Evolutionary conservation across 768 basidiomycete species (phyloP).

Genomic region (Rhizopogon sp.): DNA sequence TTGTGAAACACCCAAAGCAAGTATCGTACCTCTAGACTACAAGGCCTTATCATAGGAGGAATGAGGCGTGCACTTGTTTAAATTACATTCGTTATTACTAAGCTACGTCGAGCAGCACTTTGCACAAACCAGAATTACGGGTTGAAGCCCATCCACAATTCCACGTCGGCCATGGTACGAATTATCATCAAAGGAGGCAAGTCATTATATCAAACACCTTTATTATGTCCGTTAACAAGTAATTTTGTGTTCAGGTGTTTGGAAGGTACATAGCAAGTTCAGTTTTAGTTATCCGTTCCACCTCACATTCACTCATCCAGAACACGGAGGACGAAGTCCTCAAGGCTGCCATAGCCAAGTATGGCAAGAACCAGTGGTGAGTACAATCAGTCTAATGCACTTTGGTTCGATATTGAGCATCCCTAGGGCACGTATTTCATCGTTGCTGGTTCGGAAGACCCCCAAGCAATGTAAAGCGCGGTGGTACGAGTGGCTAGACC

Average conservation of each 20-base stretch:
- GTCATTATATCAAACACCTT: conserved; percentile 16
- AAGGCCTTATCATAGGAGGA: conserved; percentile 13
- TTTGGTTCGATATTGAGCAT: neutral
- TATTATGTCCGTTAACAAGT: neutral
- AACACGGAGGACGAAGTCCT: conserved; percentile 98
- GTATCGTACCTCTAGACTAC: conserved; percentile 35
- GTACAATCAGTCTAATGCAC: conserved; percentile 12
- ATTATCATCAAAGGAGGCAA: conserved; percentile 88
- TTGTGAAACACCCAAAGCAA: conserved; percentile 27
- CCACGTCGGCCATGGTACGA: conserved; percentile 55
- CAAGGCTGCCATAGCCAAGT: conserved; percentile 97
- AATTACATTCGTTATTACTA: no score
- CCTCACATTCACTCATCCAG: conserved; percentile 31
- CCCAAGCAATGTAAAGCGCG: conserved; percentile 99
- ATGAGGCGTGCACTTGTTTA: no score
- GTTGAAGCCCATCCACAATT: neutral
- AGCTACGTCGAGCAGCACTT: neutral
- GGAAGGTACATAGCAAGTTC: conserved; percentile 54
- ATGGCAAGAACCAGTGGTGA: conserved; percentile 93
- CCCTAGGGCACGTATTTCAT: conserved; percentile 92
- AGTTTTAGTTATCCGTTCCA: neutral
- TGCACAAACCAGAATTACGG: neutral
- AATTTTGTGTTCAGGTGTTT: conserved; percentile 48
- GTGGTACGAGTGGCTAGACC: conserved; percentile 99
- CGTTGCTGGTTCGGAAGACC: conserved; percentile 94